phyloP scores from a whole-genome alignment of 345 rosid species.

The Rhodamnia rubescens region DNA sequence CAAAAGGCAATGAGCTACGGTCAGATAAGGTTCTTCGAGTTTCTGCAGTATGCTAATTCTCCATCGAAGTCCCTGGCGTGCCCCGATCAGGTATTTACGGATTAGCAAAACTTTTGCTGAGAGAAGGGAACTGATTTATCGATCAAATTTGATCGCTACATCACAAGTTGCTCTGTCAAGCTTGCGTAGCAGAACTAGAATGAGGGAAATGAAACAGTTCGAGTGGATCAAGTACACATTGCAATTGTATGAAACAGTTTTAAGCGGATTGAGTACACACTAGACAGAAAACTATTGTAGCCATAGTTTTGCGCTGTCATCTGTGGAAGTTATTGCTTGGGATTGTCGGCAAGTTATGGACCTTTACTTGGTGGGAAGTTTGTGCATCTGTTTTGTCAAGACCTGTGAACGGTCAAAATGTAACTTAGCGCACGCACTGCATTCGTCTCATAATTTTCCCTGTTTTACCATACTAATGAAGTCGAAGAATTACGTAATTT shows the following conservation, averaged over 20 bases:
- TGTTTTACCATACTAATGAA: not conserved
- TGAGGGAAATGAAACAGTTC: not conserved
- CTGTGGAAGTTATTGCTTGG: too few relatives aligned
- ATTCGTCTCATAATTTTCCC: not conserved
- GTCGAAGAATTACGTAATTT: not conserved
- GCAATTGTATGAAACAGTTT: not conserved
- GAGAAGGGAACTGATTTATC: not conserved
- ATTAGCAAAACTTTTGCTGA: not conserved
- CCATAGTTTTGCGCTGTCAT: not conserved
- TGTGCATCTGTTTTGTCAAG: too few relatives aligned
- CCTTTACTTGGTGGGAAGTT: too few relatives aligned
- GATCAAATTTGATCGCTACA: not conserved
- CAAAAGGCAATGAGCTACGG: slow-evolving; percentile 49
- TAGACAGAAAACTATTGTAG: not conserved
- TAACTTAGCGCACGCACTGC: too few relatives aligned
- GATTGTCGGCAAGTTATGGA: too few relatives aligned
- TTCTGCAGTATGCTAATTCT: slow-evolving; percentile 41
- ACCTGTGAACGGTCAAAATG: too few relatives aligned
- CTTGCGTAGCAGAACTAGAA: not conserved
- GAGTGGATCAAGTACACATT: not conserved
- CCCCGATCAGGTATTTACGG: slow-evolving; percentile 27
- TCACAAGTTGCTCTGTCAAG: not conserved
- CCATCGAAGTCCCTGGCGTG: slow-evolving; percentile 27
- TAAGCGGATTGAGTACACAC: not conserved
- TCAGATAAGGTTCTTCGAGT: slow-evolving; percentile 37